These are phyloP conservation scores for Ascosphaera pollenicola DNA, from an alignment of 2,329 filamentous ascomycete species.

Conservation along the genomic window DNA sequence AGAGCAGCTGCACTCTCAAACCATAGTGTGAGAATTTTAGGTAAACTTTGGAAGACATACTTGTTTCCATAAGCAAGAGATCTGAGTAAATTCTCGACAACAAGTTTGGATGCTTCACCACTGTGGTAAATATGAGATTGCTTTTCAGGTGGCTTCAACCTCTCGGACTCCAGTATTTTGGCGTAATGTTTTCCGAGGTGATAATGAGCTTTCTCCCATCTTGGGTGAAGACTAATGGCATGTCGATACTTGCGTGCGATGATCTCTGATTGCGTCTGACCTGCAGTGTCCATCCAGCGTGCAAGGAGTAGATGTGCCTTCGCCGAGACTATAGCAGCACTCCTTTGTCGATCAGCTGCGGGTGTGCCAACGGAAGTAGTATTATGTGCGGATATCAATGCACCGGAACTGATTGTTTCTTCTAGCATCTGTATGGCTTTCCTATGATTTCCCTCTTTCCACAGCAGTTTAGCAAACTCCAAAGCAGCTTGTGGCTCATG, in stretches of 20 bases:
- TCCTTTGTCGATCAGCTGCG: background rate
- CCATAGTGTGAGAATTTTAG: slow-evolving; percentile 82
- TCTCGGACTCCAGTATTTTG: slow-evolving; percentile 80
- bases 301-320: slow-evolving; percentile 70
- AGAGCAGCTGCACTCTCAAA: slow-evolving; percentile 67
- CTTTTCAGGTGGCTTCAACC: slow-evolving; percentile 49
- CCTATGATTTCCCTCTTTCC: slow-evolving; percentile 79
- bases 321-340: slow-evolving; percentile 3
- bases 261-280: slow-evolving; percentile 66
- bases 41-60: slow-evolving; percentile 86
- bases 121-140: slow-evolving; percentile 56
- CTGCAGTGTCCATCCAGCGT: slow-evolving; percentile 92
- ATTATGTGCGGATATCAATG: slow-evolving; percentile 36
- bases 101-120: slow-evolving; percentile 67
- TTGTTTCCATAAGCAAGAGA: slow-evolving; percentile 79
- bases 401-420: slow-evolving; percentile 60
- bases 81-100: slow-evolving; percentile 82
- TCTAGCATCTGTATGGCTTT: slow-evolving; percentile 88
- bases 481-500: slow-evolving; percentile 77
- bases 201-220: slow-evolving; percentile 95
- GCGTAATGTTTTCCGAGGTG: slow-evolving; percentile 95
- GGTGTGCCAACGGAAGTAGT: slow-evolving; percentile 12
- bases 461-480: slow-evolving; percentile 79
- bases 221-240: slow-evolving; percentile 29
- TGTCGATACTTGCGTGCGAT: slow-evolving; percentile 65